Evolutionary conservation across 2,329 filamentous ascomycete species (phyloP).

Genomic region (Penicillium paneum): DNA sequence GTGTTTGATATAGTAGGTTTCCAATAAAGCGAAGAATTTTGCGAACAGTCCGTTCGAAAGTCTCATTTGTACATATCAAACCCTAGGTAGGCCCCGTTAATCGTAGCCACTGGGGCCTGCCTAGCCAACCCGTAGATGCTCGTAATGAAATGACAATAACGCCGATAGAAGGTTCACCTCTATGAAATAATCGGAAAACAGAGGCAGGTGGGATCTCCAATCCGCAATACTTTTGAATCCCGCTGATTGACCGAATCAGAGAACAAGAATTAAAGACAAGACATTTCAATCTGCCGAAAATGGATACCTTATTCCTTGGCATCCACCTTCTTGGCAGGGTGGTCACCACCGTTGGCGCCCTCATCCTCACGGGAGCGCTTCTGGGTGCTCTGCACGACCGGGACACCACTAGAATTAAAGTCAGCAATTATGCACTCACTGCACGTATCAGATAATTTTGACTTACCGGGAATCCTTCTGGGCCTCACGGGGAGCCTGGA

Average conservation of each 20-base stretch:
- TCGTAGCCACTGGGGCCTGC: neutral
- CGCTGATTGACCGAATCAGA: slow-evolving; percentile 15
- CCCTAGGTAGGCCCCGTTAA: neutral
- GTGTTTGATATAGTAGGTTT: neutral
- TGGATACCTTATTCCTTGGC: slow-evolving; percentile 37
- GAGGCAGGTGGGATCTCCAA: slow-evolving; percentile 15
- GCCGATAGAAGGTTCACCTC: slow-evolving; percentile 19
- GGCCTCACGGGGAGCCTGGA: slow-evolving; percentile 30
- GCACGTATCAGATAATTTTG: neutral
- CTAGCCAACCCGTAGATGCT: slow-evolving; percentile 9
- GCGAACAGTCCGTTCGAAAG: slow-evolving; percentile 1
- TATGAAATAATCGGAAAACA: slow-evolving; percentile 15
- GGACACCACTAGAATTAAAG: slow-evolving; percentile 39
- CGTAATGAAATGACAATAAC: slow-evolving; percentile 17
- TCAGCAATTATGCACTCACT: slow-evolving; percentile 1
- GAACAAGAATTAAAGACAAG: slow-evolving; percentile 15
- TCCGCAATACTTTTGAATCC: slow-evolving; percentile 25
- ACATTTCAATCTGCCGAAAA: neutral
- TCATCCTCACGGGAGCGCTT: slow-evolving; percentile 49
- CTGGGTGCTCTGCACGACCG: slow-evolving; percentile 44
- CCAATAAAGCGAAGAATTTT: neutral
- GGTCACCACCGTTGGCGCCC: slow-evolving; percentile 33
- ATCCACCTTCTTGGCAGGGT: slow-evolving; percentile 50
- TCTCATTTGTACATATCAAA: slow-evolving; percentile 12
- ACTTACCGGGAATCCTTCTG: slow-evolving; percentile 44